Evolutionary conservation across 352 stramenopile species (phyloP).

Genomic region (Phytophthora cajani): DNA sequence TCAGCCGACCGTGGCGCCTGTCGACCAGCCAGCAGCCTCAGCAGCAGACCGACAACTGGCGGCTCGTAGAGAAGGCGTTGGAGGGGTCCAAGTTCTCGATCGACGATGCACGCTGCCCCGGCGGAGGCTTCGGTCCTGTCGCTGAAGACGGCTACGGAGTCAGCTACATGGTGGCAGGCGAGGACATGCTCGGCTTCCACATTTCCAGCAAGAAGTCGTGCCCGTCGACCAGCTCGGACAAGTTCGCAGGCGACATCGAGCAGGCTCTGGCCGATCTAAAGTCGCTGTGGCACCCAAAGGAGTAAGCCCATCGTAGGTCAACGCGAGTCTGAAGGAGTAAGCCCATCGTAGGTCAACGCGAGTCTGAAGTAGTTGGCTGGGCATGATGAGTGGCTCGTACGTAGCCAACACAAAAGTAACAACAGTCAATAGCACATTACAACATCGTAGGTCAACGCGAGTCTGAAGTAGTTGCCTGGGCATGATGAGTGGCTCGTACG

Average conservation of each 20-base stretch:
- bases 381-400: not conserved
- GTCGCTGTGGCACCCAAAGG: conserved; percentile 54
- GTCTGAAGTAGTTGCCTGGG: not conserved
- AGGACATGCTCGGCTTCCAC: conserved; percentile 92
- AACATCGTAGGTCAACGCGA: not conserved
- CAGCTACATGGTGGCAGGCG: conserved; percentile 91
- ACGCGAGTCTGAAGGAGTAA: conserved; percentile 46
- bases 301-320: conserved; percentile 24
- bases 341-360: not conserved
- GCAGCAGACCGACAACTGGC: conserved; percentile 88
- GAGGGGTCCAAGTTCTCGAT: conserved; percentile 60
- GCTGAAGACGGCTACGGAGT: conserved; percentile 92
- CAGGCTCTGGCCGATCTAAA: conserved; percentile 87
- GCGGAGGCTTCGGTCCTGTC: conserved; percentile 90
- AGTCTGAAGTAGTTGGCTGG: not conserved
- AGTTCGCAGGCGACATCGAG: conserved; percentile 81
- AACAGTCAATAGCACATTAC: conserved; percentile 4
- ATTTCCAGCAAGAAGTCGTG: conserved; percentile 91
- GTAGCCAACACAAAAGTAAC: conserved; percentile 13
- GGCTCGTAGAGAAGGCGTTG: conserved; percentile 68
- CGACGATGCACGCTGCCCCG: conserved; percentile 72
- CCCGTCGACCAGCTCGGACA: conserved; percentile 72
- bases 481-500: not conserved
- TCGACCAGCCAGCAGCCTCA: conserved; percentile 92
- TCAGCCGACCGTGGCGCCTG: conserved; percentile 85